Conservation (phyloP, 352 stramenopile genomes). For the Halophytophthora batemanensis region DNA sequence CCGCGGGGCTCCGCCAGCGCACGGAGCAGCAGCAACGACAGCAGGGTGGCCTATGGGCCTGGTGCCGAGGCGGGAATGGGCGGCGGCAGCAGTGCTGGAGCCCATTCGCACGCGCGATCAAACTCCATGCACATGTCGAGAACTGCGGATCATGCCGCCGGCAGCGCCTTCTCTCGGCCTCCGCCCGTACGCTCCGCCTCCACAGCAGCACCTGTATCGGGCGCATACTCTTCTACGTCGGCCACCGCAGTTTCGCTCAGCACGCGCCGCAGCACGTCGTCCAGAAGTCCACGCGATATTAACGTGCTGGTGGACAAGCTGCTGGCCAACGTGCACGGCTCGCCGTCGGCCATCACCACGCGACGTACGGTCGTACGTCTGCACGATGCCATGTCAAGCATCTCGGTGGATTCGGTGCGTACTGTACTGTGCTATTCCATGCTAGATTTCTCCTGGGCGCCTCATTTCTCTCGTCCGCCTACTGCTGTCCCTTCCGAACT, state of each 20-base stretch:
- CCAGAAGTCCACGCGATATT: slow-evolving; percentile 38
- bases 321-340: slow-evolving; percentile 44
- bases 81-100: not conserved
- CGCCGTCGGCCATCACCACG: slow-evolving; percentile 52
- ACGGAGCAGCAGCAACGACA: slow-evolving; percentile 5
- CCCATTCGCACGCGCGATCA: slow-evolving; percentile 5
- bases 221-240: slow-evolving; percentile 20
- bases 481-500: not conserved
- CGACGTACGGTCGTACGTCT: slow-evolving; percentile 56
- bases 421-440: no score
- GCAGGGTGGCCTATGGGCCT: not conserved
- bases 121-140: not conserved
- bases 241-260: slow-evolving; percentile 26
- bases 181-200: not conserved
- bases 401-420: slow-evolving; percentile 35
- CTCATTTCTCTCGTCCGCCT: no score
- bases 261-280: slow-evolving; percentile 23
- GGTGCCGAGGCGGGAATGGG: not conserved
- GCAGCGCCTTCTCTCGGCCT: slow-evolving; percentile 6
- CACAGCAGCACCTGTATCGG: not conserved
- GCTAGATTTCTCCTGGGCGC: no score
- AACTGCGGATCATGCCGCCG: slow-evolving; percentile 1
- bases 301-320: slow-evolving; percentile 57
- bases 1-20: slow-evolving; percentile 15
- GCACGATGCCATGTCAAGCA: slow-evolving; percentile 32